Evolutionary conservation across 805 yeast species (phyloP).

Genomic region (Suhomyces xylopsoci): DNA sequence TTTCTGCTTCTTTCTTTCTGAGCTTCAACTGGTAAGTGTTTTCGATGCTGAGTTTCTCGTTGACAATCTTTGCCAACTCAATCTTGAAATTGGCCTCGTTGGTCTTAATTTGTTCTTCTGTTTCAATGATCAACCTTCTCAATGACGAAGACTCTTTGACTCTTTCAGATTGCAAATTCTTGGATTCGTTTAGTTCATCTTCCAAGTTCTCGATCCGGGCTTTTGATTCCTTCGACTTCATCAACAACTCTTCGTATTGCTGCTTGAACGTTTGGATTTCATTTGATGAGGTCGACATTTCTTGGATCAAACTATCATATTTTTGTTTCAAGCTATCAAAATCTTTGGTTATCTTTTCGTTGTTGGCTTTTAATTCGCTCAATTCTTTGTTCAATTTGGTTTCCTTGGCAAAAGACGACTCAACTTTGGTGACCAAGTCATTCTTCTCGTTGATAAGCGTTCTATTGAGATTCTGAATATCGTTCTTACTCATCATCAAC

Average conservation of each 20-base stretch:
- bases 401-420: slow-evolving; percentile 29
- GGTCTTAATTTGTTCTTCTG: slow-evolving; percentile 54
- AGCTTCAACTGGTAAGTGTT: slow-evolving; percentile 44
- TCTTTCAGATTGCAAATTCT: slow-evolving; percentile 72
- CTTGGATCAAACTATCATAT: slow-evolving; percentile 30
- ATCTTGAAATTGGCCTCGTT: slow-evolving; percentile 55
- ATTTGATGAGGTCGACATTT: slow-evolving; percentile 33
- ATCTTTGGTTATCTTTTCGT: slow-evolving; percentile 37
- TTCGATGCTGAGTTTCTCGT: slow-evolving; percentile 63
- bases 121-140: slow-evolving; percentile 64
- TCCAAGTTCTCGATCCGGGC: slow-evolving; percentile 63
- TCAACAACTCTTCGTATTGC: slow-evolving; percentile 68
- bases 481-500: slow-evolving; percentile 40
- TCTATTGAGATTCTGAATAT: slow-evolving; percentile 34
- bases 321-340: slow-evolving; percentile 40
- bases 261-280: slow-evolving; percentile 49
- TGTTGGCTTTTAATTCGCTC: slow-evolving; percentile 41
- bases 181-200: slow-evolving; percentile 78
- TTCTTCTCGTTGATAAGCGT: slow-evolving; percentile 37
- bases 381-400: slow-evolving; percentile 33
- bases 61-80: slow-evolving; percentile 48
- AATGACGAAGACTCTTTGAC: slow-evolving; percentile 74
- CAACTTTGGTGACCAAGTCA: slow-evolving; percentile 42
- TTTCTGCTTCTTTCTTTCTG: slow-evolving; percentile 60
- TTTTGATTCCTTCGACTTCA: slow-evolving; percentile 65